These are phyloP conservation scores for Coniophora puteana DNA, from an alignment of 1,284 basidiomycete genomes.

Conservation along the genomic window DNA sequence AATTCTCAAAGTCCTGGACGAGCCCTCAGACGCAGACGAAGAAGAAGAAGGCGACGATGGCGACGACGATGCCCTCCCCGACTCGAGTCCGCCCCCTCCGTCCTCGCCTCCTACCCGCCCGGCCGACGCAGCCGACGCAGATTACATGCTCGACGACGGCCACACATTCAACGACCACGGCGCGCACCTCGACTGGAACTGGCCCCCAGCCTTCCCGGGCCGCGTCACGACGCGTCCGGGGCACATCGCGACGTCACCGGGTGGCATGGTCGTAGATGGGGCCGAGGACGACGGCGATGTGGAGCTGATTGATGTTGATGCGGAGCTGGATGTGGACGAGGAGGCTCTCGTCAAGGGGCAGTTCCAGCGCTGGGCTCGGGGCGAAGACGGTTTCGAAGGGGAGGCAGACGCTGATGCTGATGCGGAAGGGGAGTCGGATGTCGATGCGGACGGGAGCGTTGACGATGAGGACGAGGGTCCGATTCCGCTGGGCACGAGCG, in stretches of 20 bases:
- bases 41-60: slow-evolving; percentile 6
- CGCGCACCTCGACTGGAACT: slow-evolving; percentile 33
- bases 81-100: slow-evolving; percentile 2
- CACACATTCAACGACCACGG: background rate
- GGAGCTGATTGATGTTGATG: background rate
- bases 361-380: no score
- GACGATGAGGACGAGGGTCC: slow-evolving; percentile 2
- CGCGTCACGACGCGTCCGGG: slow-evolving; percentile 22
- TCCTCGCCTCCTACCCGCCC: background rate
- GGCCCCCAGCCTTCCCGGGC: slow-evolving; percentile 33
- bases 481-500: slow-evolving; percentile 7
- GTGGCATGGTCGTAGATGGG: slow-evolving; percentile 19
- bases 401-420: no score
- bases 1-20: background rate
- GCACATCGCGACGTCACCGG: slow-evolving; percentile 16
- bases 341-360: no score
- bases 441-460: slow-evolving; percentile 1
- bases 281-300: slow-evolving; percentile 18
- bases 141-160: background rate
- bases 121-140: background rate
- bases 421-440: background rate
- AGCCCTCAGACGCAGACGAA: no score
- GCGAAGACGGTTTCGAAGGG: no score
- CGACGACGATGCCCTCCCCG: slow-evolving; percentile 1
- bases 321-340: slow-evolving; percentile 5